Conservation (phyloP, 1,284 basidiomycete genomes). For the Trametes sp. region DNA sequence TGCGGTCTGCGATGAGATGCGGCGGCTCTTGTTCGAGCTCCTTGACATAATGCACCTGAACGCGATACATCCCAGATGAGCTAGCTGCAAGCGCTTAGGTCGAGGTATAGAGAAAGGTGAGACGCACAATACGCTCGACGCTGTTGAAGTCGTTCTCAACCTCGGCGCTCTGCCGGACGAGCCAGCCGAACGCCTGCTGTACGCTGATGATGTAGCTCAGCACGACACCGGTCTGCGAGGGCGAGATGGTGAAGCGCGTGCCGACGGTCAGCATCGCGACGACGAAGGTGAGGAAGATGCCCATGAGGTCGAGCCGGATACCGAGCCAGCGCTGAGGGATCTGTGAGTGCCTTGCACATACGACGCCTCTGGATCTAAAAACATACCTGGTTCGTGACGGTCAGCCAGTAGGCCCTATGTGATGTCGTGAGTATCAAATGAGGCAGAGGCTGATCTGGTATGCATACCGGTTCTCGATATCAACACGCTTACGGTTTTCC, state of each 20-base stretch:
- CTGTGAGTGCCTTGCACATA: background rate
- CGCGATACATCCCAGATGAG: background rate
- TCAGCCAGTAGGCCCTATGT: conserved; percentile 84
- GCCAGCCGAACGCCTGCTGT: conserved; percentile 82
- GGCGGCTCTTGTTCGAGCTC: conserved; percentile 83
- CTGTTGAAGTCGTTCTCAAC: conserved; percentile 94
- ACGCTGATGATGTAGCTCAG: conserved; percentile 82
- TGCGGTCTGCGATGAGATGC: conserved; percentile 65
- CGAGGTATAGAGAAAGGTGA: background rate
- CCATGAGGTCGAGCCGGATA: conserved; percentile 87
- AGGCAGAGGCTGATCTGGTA: no score
- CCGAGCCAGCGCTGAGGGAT: conserved; percentile 81
- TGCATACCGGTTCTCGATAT: conserved; percentile 81
- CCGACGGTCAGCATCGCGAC: conserved; percentile 84
- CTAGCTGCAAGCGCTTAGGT: background rate
- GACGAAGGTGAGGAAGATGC: conserved; percentile 77
- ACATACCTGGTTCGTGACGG: conserved; percentile 76
- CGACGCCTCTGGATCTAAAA: background rate
- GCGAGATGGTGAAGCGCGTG: conserved; percentile 76
- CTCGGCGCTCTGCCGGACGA: conserved; percentile 85
- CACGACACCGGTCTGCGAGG: conserved; percentile 79
- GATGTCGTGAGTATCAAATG: background rate
- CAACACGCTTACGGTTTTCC: conserved; percentile 82
- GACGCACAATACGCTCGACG: conserved; percentile 73
- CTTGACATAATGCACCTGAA: conserved; percentile 72